Percentiles rank a stretch among this genome's conserved stretches.
phyloP scores from a whole-genome alignment of 2,329 filamentous ascomycete genomes.

The Diaporthe sp. region DNA sequence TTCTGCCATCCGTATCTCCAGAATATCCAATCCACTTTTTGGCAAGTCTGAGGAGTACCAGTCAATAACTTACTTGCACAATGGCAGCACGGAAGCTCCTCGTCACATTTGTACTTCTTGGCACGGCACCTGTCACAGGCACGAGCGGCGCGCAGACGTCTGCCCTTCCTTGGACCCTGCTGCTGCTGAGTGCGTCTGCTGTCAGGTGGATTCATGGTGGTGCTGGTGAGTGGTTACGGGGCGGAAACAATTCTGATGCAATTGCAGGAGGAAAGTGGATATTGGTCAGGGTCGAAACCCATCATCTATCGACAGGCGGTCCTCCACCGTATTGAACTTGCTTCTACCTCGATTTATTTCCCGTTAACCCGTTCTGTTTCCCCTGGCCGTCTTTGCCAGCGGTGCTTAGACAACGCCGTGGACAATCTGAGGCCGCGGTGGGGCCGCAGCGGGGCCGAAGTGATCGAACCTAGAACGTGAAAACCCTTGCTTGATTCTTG shows the following conservation, averaged over 20 bases:
- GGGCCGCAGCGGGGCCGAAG: background rate
- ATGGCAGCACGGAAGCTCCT: conserved; percentile 6
- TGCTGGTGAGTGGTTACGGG: background rate
- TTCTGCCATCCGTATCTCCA: background rate
- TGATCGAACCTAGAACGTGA: too few species aligned
- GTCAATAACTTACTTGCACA: background rate
- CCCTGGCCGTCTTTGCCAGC: background rate
- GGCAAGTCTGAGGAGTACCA: too few species aligned
- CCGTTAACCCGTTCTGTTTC: background rate
- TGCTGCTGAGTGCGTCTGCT: background rate
- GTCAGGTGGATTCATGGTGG: background rate
- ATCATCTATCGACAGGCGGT: background rate
- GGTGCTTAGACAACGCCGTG: background rate
- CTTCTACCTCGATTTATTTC: background rate
- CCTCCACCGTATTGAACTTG: background rate
- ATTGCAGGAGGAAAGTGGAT: background rate
- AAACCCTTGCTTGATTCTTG: background rate
- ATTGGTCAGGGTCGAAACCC: background rate
- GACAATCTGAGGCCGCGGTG: background rate
- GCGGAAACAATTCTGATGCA: background rate
- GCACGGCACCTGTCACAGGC: background rate
- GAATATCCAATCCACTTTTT: too few species aligned
- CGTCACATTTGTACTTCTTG: conserved; percentile 10
- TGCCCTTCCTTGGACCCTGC: background rate
- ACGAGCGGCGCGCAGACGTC: background rate